These are phyloP conservation scores for Mycena floridula DNA, from an alignment of 768 basidiomycete species.

Conservation along the genomic window DNA sequence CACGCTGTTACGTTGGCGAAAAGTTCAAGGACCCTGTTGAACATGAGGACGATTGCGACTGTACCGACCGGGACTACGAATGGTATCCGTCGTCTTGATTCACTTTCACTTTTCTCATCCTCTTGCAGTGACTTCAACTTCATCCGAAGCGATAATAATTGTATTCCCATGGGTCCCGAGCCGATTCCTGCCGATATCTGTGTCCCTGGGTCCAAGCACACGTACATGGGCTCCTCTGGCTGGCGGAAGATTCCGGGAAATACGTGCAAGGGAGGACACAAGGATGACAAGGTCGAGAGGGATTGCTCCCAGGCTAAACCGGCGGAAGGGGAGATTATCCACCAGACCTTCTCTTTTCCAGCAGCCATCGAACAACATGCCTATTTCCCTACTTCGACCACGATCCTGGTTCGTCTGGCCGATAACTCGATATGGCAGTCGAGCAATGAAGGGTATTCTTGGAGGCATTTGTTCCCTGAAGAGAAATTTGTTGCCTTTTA, in stretches of 20 bases:
- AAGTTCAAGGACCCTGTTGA: slow-evolving; percentile 85
- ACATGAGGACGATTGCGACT: slow-evolving; percentile 78
- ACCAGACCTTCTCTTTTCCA: slow-evolving; percentile 71
- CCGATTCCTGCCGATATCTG: slow-evolving; percentile 77
- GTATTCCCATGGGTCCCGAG: slow-evolving; percentile 85
- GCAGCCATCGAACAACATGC: slow-evolving; percentile 63
- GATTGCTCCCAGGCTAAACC: slow-evolving; percentile 80
- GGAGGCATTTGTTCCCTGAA: slow-evolving; percentile 59
- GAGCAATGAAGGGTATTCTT: slow-evolving; percentile 89
- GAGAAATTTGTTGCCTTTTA: slow-evolving; percentile 77
- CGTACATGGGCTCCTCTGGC: slow-evolving; percentile 85
- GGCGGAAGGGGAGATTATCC: slow-evolving; percentile 67
- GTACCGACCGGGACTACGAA: slow-evolving; percentile 86
- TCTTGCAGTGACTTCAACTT: slow-evolving; percentile 86
- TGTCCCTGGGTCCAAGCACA: slow-evolving; percentile 42
- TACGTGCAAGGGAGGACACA: slow-evolving; percentile 68
- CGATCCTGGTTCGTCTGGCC: slow-evolving; percentile 73
- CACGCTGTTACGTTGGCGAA: slow-evolving; percentile 84
- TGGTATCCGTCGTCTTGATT: slow-evolving; percentile 50
- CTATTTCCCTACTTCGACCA: slow-evolving; percentile 65
- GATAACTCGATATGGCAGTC: slow-evolving; percentile 91
- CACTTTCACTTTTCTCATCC: background rate
- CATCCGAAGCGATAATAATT: slow-evolving; percentile 64
- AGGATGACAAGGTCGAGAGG: slow-evolving; percentile 68
- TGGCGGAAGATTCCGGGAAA: slow-evolving; percentile 92